Base-by-base conservation (phyloP, 371 early-diverging fungal species). In the Globomyces sp. region DNA sequence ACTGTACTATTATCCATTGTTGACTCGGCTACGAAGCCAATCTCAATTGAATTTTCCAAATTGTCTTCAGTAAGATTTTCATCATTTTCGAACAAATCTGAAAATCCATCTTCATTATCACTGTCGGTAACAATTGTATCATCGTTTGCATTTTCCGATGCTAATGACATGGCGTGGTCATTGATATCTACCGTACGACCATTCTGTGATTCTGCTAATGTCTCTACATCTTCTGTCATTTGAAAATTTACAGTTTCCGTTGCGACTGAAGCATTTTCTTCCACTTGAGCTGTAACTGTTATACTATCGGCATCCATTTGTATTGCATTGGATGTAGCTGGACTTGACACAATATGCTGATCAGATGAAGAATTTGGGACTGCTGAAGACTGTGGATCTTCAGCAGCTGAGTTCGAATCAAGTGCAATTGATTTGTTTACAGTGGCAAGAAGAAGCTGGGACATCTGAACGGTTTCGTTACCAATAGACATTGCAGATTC, bases 341-440 rank as follows among this genome's bases (percentile, higher is more conserved):
- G 49, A 49, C 49, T 49, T 34, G 49, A 49, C 49, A 49, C n/a
- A 49, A 49, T 34, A 11, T n/a, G 13, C 49, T 49, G 49, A 34
- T 49, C 49, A 34, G 13, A 49, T 34, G 49, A 49, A 49, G 11
- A 49, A 49, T n/a, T n/a, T 34, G 13, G 13, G 49, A 49, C 1
- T n/a, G 49, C n/a, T 49, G n/a, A n/a, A 1, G 11, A n/a, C 13
- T 49, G 49, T n/a, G 13, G 24, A 24, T 24, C 24, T 24, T 24
- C 24, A 24, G 24, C 24, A 24, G 24, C 24, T 24, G 24, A 24
- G 24, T 24, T 24, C 24, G 24, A 24, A 24, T 24, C 24, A 24
- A 24, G 24, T 24, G 24, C 24, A 24, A 24, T 24, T 24, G 24
- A 49, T 49, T n/a, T 34, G 49, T 49, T 49, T n/a, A n/a, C 49